Evolutionary conservation across 1,284 basidiomycete genomes (phyloP), one percentile per base, ranked within the genome.

Genomic region (Pascua guehoae): DNA sequence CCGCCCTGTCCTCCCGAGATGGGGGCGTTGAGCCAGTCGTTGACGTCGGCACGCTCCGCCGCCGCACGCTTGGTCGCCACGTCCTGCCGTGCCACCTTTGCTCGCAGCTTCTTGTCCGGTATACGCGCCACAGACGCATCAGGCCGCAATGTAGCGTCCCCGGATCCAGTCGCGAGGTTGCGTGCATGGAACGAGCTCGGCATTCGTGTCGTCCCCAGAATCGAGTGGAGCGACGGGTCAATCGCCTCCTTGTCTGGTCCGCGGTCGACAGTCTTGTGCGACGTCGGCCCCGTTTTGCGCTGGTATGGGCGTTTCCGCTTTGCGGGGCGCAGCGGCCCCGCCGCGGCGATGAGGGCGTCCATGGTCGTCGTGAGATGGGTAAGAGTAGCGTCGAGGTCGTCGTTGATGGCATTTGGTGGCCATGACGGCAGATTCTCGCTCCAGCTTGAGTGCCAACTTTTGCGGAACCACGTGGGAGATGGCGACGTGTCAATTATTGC

Each of bases 291-390:
- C 36, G 58, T 54, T 45, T 53, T 51, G 41, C 18, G 49, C 14
- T 38, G n/a, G 37, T 41, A 40, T 4, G 56, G 54, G 51, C 54
- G 58, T 49, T 63, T 64, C n/a, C 60, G 60, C 24, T 62, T 61
- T 15, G 54, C 51, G 64, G 82, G 80, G 49, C 75, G 76, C 38
- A 86, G 78, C 3, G 86, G 82, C 54, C 88, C 80, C 36, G 86
- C 87, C 62, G 85, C 84, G 12, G 87, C 84, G 56, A 90, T 80
- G 14, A 91, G 81, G 11, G 84, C 78, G 70, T 90, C 86, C 86
- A 88, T 88, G 24, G 17, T 64, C 64, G 49, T 53, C 40, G 41
- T 42, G 45, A 42, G 45, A 47, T 18, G n/a, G 17, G 47, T 24
- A 44, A 11, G 46, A 48, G 50, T 16, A 18, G 49, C 17, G 16